phyloP scores from a whole-genome alignment of 1,284 basidiomycete genomes.

The Exobasidium cylindrosporum region DNA sequence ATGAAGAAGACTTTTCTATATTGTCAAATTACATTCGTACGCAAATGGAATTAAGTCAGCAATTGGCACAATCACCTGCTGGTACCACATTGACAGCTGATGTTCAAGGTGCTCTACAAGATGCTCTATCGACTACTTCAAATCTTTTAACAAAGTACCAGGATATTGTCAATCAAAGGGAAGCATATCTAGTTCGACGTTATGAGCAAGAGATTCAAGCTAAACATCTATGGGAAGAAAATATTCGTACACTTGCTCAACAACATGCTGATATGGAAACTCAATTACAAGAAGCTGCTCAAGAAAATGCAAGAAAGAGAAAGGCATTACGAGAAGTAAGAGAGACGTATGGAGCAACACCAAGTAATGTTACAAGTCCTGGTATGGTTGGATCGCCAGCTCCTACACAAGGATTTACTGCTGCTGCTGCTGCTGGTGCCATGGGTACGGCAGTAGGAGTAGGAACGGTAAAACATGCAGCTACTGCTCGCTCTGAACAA shows the following conservation, averaged over 20 bases:
- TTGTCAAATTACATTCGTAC: slow-evolving; percentile 72
- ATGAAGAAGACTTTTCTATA: slow-evolving; percentile 68
- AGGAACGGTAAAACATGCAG: background rate
- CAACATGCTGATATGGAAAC: slow-evolving; percentile 82
- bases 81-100: background rate
- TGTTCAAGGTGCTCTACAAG: slow-evolving; percentile 61
- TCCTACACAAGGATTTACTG: background rate
- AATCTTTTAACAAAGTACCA: slow-evolving; percentile 69
- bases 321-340: slow-evolving; percentile 51
- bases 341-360: slow-evolving; percentile 53
- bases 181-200: slow-evolving; percentile 64
- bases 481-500: background rate
- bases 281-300: slow-evolving; percentile 61
- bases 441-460: background rate
- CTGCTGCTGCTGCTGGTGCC: background rate
- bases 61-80: slow-evolving; percentile 61
- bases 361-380: slow-evolving; percentile 26
- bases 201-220: slow-evolving; percentile 74
- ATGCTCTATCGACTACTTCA: slow-evolving; percentile 65
- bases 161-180: slow-evolving; percentile 73
- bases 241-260: slow-evolving; percentile 75
- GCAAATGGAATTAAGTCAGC: slow-evolving; percentile 73
- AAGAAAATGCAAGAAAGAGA: slow-evolving; percentile 58
- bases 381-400: background rate
- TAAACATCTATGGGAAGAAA: slow-evolving; percentile 81